Evolutionary conservation across 1,139 yeast genomes (phyloP).

Genomic region (Sugiyamaella novakii): DNA sequence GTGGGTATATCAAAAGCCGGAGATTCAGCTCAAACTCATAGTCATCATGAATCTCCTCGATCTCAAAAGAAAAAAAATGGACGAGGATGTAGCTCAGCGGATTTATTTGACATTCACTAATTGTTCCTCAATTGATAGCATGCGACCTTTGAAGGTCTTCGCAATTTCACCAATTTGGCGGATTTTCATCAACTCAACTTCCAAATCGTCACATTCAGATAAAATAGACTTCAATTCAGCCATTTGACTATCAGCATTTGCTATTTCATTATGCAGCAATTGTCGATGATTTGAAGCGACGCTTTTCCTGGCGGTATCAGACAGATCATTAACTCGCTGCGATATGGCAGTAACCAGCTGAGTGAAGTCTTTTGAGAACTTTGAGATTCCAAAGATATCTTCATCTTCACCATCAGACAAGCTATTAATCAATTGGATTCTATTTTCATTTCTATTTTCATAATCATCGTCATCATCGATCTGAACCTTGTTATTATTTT

Average conservation of each 20-base stretch:
- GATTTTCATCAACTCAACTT: slow-evolving; percentile 64
- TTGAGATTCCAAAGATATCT: slow-evolving; percentile 15
- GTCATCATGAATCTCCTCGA: slow-evolving; percentile 1
- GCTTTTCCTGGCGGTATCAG: slow-evolving; percentile 33
- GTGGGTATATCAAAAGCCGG: slow-evolving; percentile 5
- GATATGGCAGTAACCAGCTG: slow-evolving; percentile 26
- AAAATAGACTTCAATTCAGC: slow-evolving; percentile 49
- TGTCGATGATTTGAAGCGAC: slow-evolving; percentile 30
- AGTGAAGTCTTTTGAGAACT: slow-evolving; percentile 15
- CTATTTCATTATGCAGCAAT: slow-evolving; percentile 29
- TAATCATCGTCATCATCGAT: slow-evolving; percentile 9
- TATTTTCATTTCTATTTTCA: slow-evolving; percentile 3
- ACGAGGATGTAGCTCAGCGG: background rate
- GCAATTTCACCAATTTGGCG: slow-evolving; percentile 62
- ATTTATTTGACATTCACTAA: slow-evolving; percentile 6
- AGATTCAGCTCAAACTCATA: background rate
- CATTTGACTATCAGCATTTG: slow-evolving; percentile 48
- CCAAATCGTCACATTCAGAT: slow-evolving; percentile 56
- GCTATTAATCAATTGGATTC: background rate
- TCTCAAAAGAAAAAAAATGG: background rate
- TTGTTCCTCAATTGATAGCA: slow-evolving; percentile 30
- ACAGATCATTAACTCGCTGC: slow-evolving; percentile 30
- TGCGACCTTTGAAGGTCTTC: slow-evolving; percentile 45
- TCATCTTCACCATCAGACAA: slow-evolving; percentile 17
- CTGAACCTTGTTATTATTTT: background rate